Conservation (phyloP, 2,329 filamentous ascomycete species). For the Tympanopsis confertula region DNA sequence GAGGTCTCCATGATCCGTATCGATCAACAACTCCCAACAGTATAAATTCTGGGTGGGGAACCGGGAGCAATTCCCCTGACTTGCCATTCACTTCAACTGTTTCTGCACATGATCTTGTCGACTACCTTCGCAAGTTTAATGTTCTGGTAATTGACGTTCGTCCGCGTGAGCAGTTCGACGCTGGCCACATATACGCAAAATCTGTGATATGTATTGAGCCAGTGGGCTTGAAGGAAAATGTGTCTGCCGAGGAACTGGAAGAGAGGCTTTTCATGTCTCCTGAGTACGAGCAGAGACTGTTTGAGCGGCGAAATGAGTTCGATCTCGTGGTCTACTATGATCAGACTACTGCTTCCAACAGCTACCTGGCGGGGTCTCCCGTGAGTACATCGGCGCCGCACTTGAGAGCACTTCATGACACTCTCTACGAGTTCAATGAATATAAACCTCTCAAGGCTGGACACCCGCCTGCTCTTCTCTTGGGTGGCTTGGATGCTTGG, state of each 20-base stretch:
- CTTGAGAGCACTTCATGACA: constrained; percentile 48
- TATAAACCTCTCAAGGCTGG: constrained; percentile 53
- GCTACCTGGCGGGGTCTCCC: constrained; percentile 27
- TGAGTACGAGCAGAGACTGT: constrained; percentile 44
- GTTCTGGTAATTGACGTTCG: constrained; percentile 55
- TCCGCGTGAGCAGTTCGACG: constrained; percentile 45
- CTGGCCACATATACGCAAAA: constrained; percentile 49
- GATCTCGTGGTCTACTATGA: constrained; percentile 60
- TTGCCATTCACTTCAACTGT: constrained; percentile 39
- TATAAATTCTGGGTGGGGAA: constrained; percentile 19
- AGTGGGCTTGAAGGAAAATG: constrained; percentile 40
- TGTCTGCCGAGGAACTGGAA: constrained; percentile 12
- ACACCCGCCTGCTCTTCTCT: constrained; percentile 46
- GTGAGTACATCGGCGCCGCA: constrained; percentile 25
- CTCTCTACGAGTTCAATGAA: constrained; percentile 52
- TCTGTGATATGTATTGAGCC: constrained; percentile 58
- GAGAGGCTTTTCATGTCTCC: constrained; percentile 35
- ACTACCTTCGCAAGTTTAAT: constrained; percentile 41
- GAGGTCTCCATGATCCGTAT: neutral
- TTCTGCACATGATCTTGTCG: constrained; percentile 38
- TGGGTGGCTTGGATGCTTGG: constrained; percentile 57
- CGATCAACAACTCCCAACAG: constrained; percentile 24
- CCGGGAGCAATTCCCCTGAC: constrained; percentile 28
- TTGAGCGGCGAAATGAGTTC: constrained; percentile 43
- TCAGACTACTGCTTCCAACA: constrained; percentile 40